These are phyloP conservation scores for Aspergillus coremiiformis DNA, from an alignment of 495 filamentous ascomycete genomes.

Conservation along the genomic window DNA sequence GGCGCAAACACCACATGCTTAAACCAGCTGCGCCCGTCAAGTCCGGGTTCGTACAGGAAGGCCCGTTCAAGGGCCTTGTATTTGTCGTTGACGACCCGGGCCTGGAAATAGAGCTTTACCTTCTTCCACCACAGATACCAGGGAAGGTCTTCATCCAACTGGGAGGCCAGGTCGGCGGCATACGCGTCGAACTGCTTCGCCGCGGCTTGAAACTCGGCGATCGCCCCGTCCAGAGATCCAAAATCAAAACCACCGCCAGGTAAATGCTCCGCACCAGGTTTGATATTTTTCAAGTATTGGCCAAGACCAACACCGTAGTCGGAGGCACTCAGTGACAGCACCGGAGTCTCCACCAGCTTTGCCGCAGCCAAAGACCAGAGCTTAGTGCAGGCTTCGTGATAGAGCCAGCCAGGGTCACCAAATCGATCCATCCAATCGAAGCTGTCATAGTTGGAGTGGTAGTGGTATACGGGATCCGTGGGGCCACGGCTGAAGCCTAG, in stretches of 20 bases:
- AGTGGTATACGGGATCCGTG: constrained; percentile 58
- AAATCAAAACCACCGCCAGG: constrained; percentile 35
- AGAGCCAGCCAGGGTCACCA: constrained; percentile 54
- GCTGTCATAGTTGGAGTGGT: constrained; percentile 72
- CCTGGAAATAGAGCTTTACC: constrained; percentile 50
- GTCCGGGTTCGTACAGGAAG: constrained; percentile 51
- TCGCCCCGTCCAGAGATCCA: constrained; percentile 37
- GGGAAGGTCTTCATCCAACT: constrained; percentile 48
- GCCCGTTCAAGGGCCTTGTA: constrained; percentile 56
- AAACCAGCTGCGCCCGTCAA: constrained; percentile 56
- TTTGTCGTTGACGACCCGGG: constrained; percentile 48
- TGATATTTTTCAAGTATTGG: constrained; percentile 47
- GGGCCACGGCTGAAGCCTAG: constrained; percentile 45
- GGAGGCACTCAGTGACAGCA: constrained; percentile 41
- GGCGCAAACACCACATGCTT: constrained; percentile 67
- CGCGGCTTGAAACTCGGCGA: constrained; percentile 39
- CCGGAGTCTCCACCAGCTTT: constrained; percentile 38
- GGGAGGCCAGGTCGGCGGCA: constrained; percentile 43
- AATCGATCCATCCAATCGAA: constrained; percentile 69
- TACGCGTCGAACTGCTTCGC: constrained; percentile 47
- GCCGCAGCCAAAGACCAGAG: constrained; percentile 48
- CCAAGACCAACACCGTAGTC: constrained; percentile 40
- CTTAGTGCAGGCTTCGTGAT: constrained; percentile 55
- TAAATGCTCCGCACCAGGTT: constrained; percentile 34
- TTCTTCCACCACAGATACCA: constrained; percentile 77